Evolutionary conservation across 441 rosid genomes (phyloP).

Genomic region (Euphorbia corollata): DNA sequence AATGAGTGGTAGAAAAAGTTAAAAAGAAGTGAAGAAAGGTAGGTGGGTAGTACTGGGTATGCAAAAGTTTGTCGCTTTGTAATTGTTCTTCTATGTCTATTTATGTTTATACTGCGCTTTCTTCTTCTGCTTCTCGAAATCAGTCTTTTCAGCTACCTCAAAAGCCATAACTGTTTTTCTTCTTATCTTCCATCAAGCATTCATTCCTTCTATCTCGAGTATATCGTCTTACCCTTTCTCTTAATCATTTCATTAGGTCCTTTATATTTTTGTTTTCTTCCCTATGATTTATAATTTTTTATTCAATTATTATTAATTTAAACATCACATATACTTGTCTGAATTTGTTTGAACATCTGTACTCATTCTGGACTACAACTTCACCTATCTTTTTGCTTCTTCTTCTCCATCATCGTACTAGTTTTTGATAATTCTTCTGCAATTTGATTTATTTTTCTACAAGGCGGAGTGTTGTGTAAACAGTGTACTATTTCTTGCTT

Average conservation of each 20-base stretch:
- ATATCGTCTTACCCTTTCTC: slow-evolving; percentile 2
- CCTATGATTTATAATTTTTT: background rate
- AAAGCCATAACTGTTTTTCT: slow-evolving; percentile 9
- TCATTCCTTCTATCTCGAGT: background rate
- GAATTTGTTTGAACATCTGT: slow-evolving; percentile 18
- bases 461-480: slow-evolving; percentile 14
- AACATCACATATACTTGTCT: slow-evolving; percentile 10
- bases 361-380: background rate
- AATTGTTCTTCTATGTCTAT: background rate
- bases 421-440: slow-evolving; percentile 12
- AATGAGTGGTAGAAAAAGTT: no score
- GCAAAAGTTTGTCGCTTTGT: slow-evolving; percentile 1
- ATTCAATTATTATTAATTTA: background rate
- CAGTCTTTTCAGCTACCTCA: background rate
- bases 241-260: background rate
- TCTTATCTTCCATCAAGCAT: slow-evolving; percentile 7
- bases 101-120: background rate
- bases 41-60: background rate
- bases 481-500: background rate
- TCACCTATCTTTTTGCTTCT: background rate
- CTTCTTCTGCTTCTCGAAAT: background rate
- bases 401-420: background rate
- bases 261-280: background rate
- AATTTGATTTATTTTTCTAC: slow-evolving; percentile 13
- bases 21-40: no score